A percentile compares a stretch with the other conserved stretches of the same genome.
phyloP scores from a whole-genome alignment of 169 alveolate genomes.

The Besnoitia besnoiti region DNA sequence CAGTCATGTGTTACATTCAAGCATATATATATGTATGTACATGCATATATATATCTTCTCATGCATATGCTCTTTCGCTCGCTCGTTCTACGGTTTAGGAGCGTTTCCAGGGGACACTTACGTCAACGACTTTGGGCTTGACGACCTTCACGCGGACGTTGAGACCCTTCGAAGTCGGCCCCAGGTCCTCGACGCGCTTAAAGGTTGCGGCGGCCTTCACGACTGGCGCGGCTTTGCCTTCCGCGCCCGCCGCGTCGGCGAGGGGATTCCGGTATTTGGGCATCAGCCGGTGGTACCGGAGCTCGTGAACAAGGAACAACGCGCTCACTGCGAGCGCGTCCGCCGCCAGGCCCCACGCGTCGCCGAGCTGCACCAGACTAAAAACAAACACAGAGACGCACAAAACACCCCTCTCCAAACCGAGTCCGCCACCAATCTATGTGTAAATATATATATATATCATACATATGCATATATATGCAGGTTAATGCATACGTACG shows the following conservation, averaged over 20 bases:
- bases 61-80: not conserved
- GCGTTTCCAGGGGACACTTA: not conserved
- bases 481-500: not conserved
- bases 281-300: constrained; percentile 63
- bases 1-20: no score
- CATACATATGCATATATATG: not conserved
- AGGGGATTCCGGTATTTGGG: constrained; percentile 17
- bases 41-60: not conserved
- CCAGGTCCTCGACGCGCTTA: constrained; percentile 41
- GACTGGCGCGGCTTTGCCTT: not conserved
- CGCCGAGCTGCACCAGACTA: constrained; percentile 66
- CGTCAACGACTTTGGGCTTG: constrained; percentile 48
- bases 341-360: constrained; percentile 60
- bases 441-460: no score
- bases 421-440: not conserved
- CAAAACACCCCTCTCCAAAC: not conserved
- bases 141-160: constrained; percentile 64
- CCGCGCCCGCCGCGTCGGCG: not conserved
- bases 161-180: constrained; percentile 61
- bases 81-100: not conserved
- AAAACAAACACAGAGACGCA: not conserved
- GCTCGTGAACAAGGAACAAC: constrained; percentile 49
- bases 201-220: constrained; percentile 57
- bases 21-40: not conserved
- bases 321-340: constrained; percentile 62